phyloP scores from a whole-genome alignment of 345 rosid genomes.

The Orychophragmus violaceus region DNA sequence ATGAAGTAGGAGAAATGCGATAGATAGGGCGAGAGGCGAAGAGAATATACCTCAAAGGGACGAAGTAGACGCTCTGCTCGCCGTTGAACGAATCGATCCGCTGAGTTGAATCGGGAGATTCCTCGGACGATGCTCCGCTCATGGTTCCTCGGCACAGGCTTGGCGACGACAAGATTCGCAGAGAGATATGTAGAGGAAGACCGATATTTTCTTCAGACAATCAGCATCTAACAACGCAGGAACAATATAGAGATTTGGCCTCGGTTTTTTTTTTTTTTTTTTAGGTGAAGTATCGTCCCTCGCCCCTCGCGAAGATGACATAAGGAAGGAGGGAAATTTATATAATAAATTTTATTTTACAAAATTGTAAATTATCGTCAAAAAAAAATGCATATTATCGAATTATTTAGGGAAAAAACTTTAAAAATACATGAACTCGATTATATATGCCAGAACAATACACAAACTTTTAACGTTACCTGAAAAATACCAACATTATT shows the following conservation, averaged over 20 bases:
- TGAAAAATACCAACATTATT: too few species aligned
- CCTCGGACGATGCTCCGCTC: conserved; percentile 36
- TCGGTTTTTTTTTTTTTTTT: background rate
- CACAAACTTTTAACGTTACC: too few species aligned
- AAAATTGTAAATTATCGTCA: background rate
- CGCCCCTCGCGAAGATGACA: conserved; percentile 16
- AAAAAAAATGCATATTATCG: background rate
- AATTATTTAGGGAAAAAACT: too few species aligned
- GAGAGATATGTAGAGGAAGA: background rate
- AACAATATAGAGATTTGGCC: background rate
- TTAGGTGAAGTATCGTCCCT: conserved; percentile 5
- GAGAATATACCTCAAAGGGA: conserved; percentile 58
- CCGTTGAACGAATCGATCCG: conserved; percentile 54
- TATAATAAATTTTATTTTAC: conserved; percentile 1
- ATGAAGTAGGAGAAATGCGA: background rate
- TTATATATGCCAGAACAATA: too few species aligned
- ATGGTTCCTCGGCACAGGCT: conserved; percentile 17
- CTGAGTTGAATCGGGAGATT: conserved; percentile 51
- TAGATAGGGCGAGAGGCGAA: background rate
- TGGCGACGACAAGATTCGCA: conserved; percentile 1
- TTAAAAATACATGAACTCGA: too few species aligned
- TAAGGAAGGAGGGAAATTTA: conserved; percentile 28
- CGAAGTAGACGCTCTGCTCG: conserved; percentile 91
- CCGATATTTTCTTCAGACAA: conserved; percentile 14
- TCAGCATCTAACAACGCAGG: conserved; percentile 21